Base-by-base conservation (phyloP, 805 yeast genomes). In the Diddensiella caesifluorescens region DNA sequence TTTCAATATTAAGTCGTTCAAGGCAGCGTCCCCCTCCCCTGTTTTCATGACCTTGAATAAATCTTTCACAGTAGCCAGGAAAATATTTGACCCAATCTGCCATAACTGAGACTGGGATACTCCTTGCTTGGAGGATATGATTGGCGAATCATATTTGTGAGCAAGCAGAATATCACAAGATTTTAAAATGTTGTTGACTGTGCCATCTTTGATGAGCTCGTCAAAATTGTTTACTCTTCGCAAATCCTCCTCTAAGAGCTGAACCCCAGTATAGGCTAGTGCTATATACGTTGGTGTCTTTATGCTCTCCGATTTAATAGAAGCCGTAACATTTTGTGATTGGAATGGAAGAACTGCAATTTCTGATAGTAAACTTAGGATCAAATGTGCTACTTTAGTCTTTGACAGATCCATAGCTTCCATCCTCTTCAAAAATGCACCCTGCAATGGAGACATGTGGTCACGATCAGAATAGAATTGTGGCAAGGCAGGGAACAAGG, bases 401-500 rank as follows among this genome's bases (percentile, higher is more conserved):
- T 22, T 19, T 4, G 16, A 28, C 15, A 66, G 50, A 13, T 59
- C 42, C 5, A 56, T 18, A 1, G 34, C 27, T 2, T 60, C 55
- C 19, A 89, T 55, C 29, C 74, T 74, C 0, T 64, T 65, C 22
- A 85, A 54, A 1, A 85, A 77, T 0, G 77, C 63, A 1, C 54
- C 47, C 55, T 89, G 97, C 32, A 90, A 62, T 6, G 70, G 68
- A 0, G 96, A 75, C 39, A 79, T 75, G 19, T 72, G 74, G 15
- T 61, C 54, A 30, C 68, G 64, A 56, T 87, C 95, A 3, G 64
- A 57, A 25, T 67, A 67, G 48, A 68, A 69, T 22, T 68, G 75
- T 5, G 87, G 83, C 27, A 86, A 65, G 9, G 83, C 70, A 1
- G 94, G 95, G 58, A 83, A 87, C 30, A 84, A 65, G 1, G 83